Base-by-base conservation (phyloP, 768 basidiomycete genomes). In the Suillus brevipes region DNA sequence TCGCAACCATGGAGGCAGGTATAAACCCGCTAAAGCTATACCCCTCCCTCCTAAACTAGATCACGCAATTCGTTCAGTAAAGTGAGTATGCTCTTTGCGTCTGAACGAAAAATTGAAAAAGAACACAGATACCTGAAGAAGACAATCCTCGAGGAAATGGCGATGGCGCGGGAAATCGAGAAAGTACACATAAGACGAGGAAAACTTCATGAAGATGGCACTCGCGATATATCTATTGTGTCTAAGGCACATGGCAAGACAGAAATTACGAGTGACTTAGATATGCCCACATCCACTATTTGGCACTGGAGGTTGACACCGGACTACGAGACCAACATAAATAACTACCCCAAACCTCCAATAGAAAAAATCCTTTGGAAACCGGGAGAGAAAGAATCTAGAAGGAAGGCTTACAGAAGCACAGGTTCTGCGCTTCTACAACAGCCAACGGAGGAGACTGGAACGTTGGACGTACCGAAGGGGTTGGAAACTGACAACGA, bases 61-160 rank as follows among this genome's bases (percentile, higher is more conserved):
- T 14, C 69, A 67, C 57, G 68, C 70, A 53, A 56, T 70, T 38
- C 65, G 66, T 56, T 71, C 70, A 20, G 49, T 72, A 40, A 65
- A 65, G 67, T 69, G 20, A 49, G 69, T 45, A 8, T 31, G 5
- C 8, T 9, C 25, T 18, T 47, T 8, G 3, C 38, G n/a, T 49
- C 49, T 8, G 4, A 55, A 28, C 34, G 53, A 23, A 45, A 31
- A 7, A 6, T 47, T 43, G 9, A 37, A 18, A 18, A 34, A 42
- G 58, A 28, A 28, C 18, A 12, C 52, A 74, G 73, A 59, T 73
- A 67, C 52, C 70, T 74, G 38, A 75, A 73, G 49, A 71, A 65
- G 36, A 45, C 68, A 43, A 59, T 74, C 12, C 58, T 75, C 10
- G 67, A 68, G 42, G 69, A 70, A 58, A 68, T 74, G 65, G 69